A percentile compares a stretch with the other conserved stretches of the same genome.
These are phyloP conservation scores for Gracilariopsis chorda DNA, from an alignment of 23 red algal genomes.

Conservation along the genomic window DNA sequence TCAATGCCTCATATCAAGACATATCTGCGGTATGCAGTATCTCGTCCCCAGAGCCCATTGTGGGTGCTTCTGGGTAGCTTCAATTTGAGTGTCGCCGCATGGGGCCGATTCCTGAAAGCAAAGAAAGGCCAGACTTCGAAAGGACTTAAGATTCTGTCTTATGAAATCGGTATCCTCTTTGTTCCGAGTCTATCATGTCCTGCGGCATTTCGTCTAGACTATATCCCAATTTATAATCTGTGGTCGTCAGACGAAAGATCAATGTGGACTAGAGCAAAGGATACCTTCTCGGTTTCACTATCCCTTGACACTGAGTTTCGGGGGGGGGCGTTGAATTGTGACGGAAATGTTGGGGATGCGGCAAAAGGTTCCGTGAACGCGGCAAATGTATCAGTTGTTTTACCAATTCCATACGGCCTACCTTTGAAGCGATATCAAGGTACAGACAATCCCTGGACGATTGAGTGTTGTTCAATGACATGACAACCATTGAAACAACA, in stretches of 20 bases:
- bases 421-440: constrained; percentile 1
- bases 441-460: constrained; percentile 29
- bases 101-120: constrained; percentile 48
- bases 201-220: constrained; percentile 8
- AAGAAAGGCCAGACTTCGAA: not conserved
- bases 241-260: not conserved
- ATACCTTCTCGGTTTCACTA: not conserved
- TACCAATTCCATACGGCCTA: constrained; percentile 51
- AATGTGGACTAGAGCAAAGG: not conserved
- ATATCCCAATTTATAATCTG: not conserved
- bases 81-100: constrained; percentile 81
- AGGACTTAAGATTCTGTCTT: constrained; percentile 47
- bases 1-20: constrained; percentile 91
- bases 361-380: not conserved
- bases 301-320: not conserved
- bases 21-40: constrained; percentile 33
- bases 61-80: constrained; percentile 77
- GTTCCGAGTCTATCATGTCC: constrained; percentile 40
- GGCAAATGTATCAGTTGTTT: not conserved
- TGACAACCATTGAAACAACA: not conserved
- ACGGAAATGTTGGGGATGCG: not conserved
- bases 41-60: not conserved
- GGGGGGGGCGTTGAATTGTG: not conserved
- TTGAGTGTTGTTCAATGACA: constrained; percentile 35
- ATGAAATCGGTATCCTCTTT: constrained; percentile 74